phyloP scores from a whole-genome alignment of 2,329 filamentous ascomycete species.

The Phaeosphaeria sp. region DNA sequence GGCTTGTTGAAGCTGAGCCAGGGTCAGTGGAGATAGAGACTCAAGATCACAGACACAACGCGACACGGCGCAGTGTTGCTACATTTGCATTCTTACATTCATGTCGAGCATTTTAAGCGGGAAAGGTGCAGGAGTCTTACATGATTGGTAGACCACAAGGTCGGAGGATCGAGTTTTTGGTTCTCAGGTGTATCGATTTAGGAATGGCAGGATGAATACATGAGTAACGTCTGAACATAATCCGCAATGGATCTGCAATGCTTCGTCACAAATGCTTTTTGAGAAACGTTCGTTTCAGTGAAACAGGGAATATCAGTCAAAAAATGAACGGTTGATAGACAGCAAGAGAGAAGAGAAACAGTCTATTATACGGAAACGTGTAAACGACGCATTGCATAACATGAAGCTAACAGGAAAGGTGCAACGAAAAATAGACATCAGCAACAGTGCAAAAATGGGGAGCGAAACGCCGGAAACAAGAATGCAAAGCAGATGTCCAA shows the following conservation, averaged over 20 bases:
- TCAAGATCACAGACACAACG: background rate
- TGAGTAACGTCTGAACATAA: background rate
- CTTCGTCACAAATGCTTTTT: background rate
- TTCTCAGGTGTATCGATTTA: background rate
- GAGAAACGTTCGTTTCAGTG: too few relatives aligned
- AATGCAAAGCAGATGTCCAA: background rate
- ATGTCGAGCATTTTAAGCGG: constrained; percentile 6
- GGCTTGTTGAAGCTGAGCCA: constrained; percentile 88
- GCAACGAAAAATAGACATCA: background rate
- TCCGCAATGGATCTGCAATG: background rate
- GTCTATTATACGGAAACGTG: background rate
- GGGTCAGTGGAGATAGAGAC: constrained; percentile 75
- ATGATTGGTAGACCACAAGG: background rate
- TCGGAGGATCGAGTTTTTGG: background rate
- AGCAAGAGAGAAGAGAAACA: background rate
- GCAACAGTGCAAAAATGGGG: too few relatives aligned
- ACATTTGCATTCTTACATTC: constrained; percentile 3
- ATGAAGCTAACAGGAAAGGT: background rate
- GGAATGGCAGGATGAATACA: background rate
- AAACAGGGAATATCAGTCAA: too few relatives aligned
- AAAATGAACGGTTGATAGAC: too few relatives aligned
- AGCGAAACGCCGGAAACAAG: background rate
- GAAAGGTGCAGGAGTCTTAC: background rate
- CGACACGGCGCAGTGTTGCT: background rate
- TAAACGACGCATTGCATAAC: background rate